Percentiles rank a stretch among this genome's conserved stretches.
phyloP scores from a whole-genome alignment of 2,329 filamentous ascomycete genomes.

The Hymenoscyphus linearis region DNA sequence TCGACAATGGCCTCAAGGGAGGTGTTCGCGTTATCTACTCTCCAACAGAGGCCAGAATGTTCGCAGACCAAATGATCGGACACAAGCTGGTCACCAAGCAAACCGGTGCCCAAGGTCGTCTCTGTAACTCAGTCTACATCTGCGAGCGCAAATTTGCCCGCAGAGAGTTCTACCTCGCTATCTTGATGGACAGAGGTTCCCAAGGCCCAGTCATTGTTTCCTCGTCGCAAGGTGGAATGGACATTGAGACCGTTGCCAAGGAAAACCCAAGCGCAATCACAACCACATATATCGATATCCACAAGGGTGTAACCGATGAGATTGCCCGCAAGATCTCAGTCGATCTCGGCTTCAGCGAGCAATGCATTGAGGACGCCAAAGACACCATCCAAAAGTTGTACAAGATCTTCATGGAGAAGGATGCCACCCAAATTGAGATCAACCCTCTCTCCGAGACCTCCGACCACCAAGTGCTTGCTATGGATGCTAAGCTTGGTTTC shows the following conservation, averaged over 20 bases:
- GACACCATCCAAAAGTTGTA: conserved; percentile 98
- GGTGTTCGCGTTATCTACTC: conserved; percentile 99
- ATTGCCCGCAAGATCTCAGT: conserved; percentile 85
- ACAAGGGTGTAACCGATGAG: conserved; percentile 90
- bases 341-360: conserved; percentile 94
- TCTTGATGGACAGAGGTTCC: conserved; percentile 92
- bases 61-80: conserved; percentile 98
- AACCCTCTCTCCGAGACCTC: conserved; percentile 98
- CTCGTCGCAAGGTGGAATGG: conserved; percentile 97
- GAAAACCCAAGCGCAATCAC: conserved; percentile 94
- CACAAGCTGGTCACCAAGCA: conserved; percentile 99
- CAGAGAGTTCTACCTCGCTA: conserved; percentile 96
- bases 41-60: conserved; percentile 92
- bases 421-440: conserved; percentile 99
- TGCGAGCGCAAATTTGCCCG: conserved; percentile 99
- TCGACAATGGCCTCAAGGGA: conserved; percentile 98
- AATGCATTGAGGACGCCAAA: conserved; percentile 93
- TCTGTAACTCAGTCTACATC: conserved; percentile 97
- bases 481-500: conserved; percentile 98
- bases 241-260: conserved; percentile 98
- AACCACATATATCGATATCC: conserved; percentile 91
- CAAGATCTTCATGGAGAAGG: conserved; percentile 97
- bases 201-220: conserved; percentile 95
- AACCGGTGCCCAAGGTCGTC: conserved; percentile 85
- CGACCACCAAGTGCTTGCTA: conserved; percentile 96